phyloP scores from a whole-genome alignment of 1,139 yeast genomes.

The Scheffersomyces parashehatae region DNA sequence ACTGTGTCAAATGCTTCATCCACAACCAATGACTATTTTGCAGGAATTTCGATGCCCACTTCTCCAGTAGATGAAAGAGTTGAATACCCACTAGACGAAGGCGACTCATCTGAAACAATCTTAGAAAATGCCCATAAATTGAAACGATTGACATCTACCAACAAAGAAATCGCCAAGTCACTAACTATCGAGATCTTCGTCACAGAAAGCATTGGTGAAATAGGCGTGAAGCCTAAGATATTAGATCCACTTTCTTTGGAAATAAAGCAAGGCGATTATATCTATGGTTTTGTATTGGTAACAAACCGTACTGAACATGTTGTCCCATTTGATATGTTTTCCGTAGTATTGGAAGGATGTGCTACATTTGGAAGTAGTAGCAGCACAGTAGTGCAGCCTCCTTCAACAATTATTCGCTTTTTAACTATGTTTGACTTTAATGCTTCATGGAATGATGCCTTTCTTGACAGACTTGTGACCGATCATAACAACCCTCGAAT shows the following conservation, averaged over 20 bases:
- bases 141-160: slow-evolving; percentile 31
- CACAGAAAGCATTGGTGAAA: slow-evolving; percentile 32
- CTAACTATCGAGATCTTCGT: slow-evolving; percentile 29
- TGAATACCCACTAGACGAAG: slow-evolving; percentile 20
- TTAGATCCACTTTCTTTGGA: slow-evolving; percentile 33
- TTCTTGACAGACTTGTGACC: slow-evolving; percentile 28
- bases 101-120: slow-evolving; percentile 22
- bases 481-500: slow-evolving; percentile 30
- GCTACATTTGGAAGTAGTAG: slow-evolving; percentile 23
- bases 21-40: slow-evolving; percentile 20
- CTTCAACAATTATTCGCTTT: slow-evolving; percentile 22
- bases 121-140: slow-evolving; percentile 39
- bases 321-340: slow-evolving; percentile 43
- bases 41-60: slow-evolving; percentile 17
- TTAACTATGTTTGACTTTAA: slow-evolving; percentile 43
- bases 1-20: slow-evolving; percentile 14
- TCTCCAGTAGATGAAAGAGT: slow-evolving; percentile 16
- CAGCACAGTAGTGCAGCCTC: slow-evolving; percentile 17
- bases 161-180: slow-evolving; percentile 28
- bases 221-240: slow-evolving; percentile 30
- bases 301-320: slow-evolving; percentile 29
- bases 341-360: slow-evolving; percentile 39
- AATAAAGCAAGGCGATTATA: slow-evolving; percentile 39
- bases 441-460: slow-evolving; percentile 45
- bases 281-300: slow-evolving; percentile 41